Conservation (phyloP, 305 asterid genomes). For the Solanum aculeatissimum region DNA sequence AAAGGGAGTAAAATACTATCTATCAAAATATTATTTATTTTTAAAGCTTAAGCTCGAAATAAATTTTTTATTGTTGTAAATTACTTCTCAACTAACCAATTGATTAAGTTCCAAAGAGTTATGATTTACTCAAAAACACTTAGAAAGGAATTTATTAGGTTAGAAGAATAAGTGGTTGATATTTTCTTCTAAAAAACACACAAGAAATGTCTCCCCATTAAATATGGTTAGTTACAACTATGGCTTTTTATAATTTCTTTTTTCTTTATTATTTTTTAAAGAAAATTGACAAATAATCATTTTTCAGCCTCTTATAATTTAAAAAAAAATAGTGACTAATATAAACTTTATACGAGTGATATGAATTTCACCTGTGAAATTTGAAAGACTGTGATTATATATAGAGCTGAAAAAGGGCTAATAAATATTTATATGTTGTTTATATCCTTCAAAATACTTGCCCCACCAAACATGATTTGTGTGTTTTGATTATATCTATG, state of each 20-base stretch:
- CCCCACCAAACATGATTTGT: not conserved
- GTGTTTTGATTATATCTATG: not conserved
- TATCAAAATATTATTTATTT: not conserved
- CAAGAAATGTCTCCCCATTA: not conserved
- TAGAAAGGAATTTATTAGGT: not conserved
- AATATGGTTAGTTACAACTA: not conserved
- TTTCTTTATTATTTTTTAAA: not conserved
- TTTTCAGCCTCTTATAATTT: not conserved
- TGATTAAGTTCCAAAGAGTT: not conserved
- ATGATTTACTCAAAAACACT: not conserved
- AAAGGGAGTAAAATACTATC: accelerated
- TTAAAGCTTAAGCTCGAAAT: not conserved
- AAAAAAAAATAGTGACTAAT: not conserved
- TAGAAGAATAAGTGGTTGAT: not conserved
- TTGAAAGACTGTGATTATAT: not conserved
- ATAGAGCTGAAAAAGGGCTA: not conserved
- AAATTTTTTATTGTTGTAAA: not conserved
- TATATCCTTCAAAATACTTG: not conserved
- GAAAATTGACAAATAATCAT: not conserved
- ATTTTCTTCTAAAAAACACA: not conserved
- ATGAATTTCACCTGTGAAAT: not conserved
- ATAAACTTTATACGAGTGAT: not conserved
- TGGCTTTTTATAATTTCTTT: not conserved
- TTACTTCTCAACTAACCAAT: not conserved
- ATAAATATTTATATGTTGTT: not conserved